Base-by-base conservation (phyloP, 176 grass and related monocot species). In the Cenchrus americanus region DNA sequence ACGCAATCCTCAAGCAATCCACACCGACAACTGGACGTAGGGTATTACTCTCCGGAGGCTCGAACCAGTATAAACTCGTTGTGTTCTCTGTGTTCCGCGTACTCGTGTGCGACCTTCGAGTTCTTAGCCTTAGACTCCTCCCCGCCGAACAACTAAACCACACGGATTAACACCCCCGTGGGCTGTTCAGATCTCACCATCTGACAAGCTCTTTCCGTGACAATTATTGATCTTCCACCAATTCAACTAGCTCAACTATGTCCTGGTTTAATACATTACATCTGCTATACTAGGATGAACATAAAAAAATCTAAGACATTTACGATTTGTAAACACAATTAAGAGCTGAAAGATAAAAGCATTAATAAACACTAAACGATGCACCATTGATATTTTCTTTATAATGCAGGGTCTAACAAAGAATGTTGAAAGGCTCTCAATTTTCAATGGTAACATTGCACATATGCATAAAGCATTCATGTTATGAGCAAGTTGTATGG, bases 401-500 rank as follows among this genome's bases (percentile, higher is more conserved):
- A 14, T 47, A 52, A 71, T 37, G 1, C 67, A 71, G 51, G 7
- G 11, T 62, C 5, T 26, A 54, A 43, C 13, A 17, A 26, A 78
- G 5, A 62, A 34, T 40, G 80, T 3, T 50, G 19, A 50, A 50
- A 87, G 2, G 15, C 52, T 71, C 10, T 3, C 42, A 54, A 10
- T 26, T 70, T 58, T 71, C 23, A 78, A 73, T 22, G 2, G 19
- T 24, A 71, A 58, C 15, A 59, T 42, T 30, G 42, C 49, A 77
- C 17, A 37, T 54, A 34, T 54, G 66, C 57, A 32, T 5, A 42
- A 27, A 72, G 24, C 57, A 70, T 7, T 50, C 23, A 74, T 72
- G n/a, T 66, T 85, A 86, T 87, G 53, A 70, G 81, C 71, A 89
- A 80, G 19, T 86, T 76, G 43, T 23, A 71, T 77, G 17, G 76